Conservation (phyloP, 2,329 filamentous ascomycete genomes). For the Fusarium nodosum region DNA sequence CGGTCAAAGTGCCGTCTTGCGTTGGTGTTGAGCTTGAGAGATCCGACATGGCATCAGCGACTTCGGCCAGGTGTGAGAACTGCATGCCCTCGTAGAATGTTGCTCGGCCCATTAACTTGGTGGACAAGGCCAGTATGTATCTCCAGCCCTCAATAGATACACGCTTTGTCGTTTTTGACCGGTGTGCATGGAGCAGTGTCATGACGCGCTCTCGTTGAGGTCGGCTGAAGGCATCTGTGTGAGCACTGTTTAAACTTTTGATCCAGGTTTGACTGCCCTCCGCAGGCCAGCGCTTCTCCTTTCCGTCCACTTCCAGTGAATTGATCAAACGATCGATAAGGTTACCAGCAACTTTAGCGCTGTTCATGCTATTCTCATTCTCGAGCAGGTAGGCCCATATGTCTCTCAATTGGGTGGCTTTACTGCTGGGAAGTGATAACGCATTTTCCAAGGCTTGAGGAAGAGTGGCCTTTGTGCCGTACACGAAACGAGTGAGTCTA, state of each 20-base stretch:
- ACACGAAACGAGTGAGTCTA: constrained; percentile 51
- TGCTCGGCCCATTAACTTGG: constrained; percentile 65
- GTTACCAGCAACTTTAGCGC: constrained; percentile 51
- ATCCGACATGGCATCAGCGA: constrained; percentile 53
- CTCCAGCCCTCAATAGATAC: constrained; percentile 53
- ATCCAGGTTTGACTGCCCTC: constrained; percentile 52
- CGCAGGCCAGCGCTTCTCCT: constrained; percentile 53
- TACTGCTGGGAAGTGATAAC: constrained; percentile 38
- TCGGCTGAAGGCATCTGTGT: constrained; percentile 58
- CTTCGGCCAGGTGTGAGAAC: constrained; percentile 55
- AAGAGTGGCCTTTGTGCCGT: constrained; percentile 44
- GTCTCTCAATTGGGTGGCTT: constrained; percentile 33
- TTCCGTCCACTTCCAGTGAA: constrained; percentile 48
- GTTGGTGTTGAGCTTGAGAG: constrained; percentile 46
- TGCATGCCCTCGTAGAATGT: constrained; percentile 65
- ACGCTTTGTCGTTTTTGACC: constrained; percentile 47
- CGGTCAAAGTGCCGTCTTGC: constrained; percentile 48
- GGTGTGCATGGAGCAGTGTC: constrained; percentile 50
- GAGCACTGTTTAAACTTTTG: constrained; percentile 53
- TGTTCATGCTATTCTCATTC: constrained; percentile 58
- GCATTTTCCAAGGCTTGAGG: constrained; percentile 48
- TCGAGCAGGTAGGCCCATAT: constrained; percentile 53
- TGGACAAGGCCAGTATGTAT: constrained; percentile 60
- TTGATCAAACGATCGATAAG: constrained; percentile 53
- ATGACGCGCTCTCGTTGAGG: constrained; percentile 61